These are phyloP conservation scores for Yarrowia sp. DNA, from an alignment of 805 yeast species.

Conservation along the genomic window DNA sequence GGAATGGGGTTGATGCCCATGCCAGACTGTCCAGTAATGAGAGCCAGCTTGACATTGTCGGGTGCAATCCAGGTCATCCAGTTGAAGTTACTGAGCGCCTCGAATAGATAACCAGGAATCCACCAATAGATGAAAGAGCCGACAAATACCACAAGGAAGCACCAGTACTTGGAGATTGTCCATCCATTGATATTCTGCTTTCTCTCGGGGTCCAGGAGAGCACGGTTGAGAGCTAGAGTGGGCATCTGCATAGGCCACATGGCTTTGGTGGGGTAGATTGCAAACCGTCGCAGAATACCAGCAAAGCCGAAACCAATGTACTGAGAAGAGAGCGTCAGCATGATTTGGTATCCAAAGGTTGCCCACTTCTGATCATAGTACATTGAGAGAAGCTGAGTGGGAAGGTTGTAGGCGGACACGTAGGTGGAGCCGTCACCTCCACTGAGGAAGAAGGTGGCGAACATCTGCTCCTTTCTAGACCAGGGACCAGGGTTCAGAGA, in stretches of 20 bases:
- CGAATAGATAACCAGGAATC: slow-evolving; percentile 66
- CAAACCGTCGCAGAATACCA: slow-evolving; percentile 63
- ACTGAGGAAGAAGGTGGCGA: slow-evolving; percentile 49
- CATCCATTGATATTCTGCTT: slow-evolving; percentile 57
- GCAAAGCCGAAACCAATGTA: slow-evolving; percentile 71
- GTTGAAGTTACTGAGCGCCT: slow-evolving; percentile 61
- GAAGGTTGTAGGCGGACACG: slow-evolving; percentile 42
- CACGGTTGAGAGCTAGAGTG: slow-evolving; percentile 62
- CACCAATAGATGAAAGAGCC: slow-evolving; percentile 60
- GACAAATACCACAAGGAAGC: slow-evolving; percentile 53
- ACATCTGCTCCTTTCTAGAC: slow-evolving; percentile 67
- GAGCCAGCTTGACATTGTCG: slow-evolving; percentile 60
- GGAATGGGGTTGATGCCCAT: slow-evolving; percentile 55
- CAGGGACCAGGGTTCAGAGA: slow-evolving; percentile 71
- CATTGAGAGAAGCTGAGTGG: slow-evolving; percentile 48
- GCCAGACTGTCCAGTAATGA: slow-evolving; percentile 55
- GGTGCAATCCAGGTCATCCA: slow-evolving; percentile 69
- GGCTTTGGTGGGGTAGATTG: slow-evolving; percentile 67
- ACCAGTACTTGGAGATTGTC: slow-evolving; percentile 56
- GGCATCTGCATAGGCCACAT: slow-evolving; percentile 71
- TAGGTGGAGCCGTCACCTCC: slow-evolving; percentile 41
- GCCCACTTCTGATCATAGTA: slow-evolving; percentile 49
- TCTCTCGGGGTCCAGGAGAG: slow-evolving; percentile 54
- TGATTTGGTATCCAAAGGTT: slow-evolving; percentile 53
- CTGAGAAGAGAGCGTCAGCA: slow-evolving; percentile 64